Evolutionary conservation across 306 rosid species (phyloP).

Genomic region (Acacia acuminata): DNA sequence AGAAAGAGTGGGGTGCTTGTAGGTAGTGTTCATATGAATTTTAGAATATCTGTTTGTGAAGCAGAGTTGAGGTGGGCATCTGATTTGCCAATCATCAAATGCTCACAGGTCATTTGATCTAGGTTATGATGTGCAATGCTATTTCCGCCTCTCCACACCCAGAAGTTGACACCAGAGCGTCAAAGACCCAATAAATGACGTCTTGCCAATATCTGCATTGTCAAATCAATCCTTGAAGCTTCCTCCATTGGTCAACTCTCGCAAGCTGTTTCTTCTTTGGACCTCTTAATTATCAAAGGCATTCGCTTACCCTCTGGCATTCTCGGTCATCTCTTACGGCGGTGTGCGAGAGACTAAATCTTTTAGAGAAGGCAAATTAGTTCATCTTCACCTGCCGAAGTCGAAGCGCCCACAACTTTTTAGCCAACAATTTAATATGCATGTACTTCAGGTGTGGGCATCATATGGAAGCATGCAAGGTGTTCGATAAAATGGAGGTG

Average conservation of each 20-base stretch:
- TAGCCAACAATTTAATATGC: slow-evolving; percentile 68
- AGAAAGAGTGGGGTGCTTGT: neutral
- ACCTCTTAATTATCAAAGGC: slow-evolving; percentile 56
- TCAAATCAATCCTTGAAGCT: slow-evolving; percentile 47
- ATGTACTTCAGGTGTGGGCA: slow-evolving; percentile 69
- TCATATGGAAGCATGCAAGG: slow-evolving; percentile 58
- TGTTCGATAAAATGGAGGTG: slow-evolving; percentile 75
- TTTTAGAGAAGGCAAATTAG: slow-evolving; percentile 54
- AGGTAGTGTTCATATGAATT: neutral
- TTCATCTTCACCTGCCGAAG: slow-evolving; percentile 80
- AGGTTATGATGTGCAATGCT: slow-evolving; percentile 59
- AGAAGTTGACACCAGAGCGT: slow-evolving; percentile 14
- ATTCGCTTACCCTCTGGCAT: slow-evolving; percentile 65
- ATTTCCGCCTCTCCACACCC: slow-evolving; percentile 44
- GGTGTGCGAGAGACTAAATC: slow-evolving; percentile 53
- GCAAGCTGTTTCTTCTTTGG: slow-evolving; percentile 70
- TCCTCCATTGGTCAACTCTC: slow-evolving; percentile 49
- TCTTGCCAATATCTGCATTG: slow-evolving; percentile 53
- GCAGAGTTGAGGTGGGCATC: neutral
- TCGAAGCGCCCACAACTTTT: slow-evolving; percentile 49
- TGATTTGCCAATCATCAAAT: neutral
- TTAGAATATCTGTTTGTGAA: neutral
- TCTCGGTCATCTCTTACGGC: slow-evolving; percentile 61
- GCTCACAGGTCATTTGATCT: neutral
- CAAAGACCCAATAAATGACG: slow-evolving; percentile 32